Evolutionary conservation across 306 rosid species (phyloP), one percentile per base, ranked within the genome.

Genomic region (Corylus heterophylla): DNA sequence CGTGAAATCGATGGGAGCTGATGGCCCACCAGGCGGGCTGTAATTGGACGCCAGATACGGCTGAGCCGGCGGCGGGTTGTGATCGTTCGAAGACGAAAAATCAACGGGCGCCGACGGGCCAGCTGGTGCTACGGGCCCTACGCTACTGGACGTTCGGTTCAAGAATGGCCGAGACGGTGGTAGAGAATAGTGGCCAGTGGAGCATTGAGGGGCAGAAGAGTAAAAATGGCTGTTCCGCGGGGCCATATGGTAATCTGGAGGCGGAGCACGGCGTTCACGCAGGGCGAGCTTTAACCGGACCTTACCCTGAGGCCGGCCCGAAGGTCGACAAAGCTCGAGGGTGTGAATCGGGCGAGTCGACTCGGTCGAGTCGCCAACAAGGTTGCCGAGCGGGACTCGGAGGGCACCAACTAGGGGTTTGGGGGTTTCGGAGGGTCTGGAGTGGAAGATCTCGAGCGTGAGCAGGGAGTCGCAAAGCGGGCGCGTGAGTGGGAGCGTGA

Each of bases 391-490:
- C 35, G 66, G 14, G 13, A 59, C 16, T 8, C 35, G 37, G 16
- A 59, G 66, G 37, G 37, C 31, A 25, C 37, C 66, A 35, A 59
- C 66, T 25, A 59, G 31, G 16, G 66, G 66, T 25, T 59, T 59
- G 2, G 66, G 35, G 37, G 66, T 59, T 4, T 59, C 66, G 2
- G 66, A 59, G 37, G 66, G 66, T 59, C 31, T 59, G 35, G 66
- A 59, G 17, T 59, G 66, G 35, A 59, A 59, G 37, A 59, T 59
- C 66, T 59, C 66, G 31, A 59, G 9, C 35, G 66, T 59, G 66
- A 59, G 66, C 16, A 59, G 5, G 37, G 37, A 59, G 16, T 59
- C 66, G 13, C 12, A 16, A 12, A 59, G 13, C 13, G 37, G 66
- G 37, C 12, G 29, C 13, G 66, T 22, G 66, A 59, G 66, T 4